These are phyloP conservation scores for Tothia fuscella DNA, from an alignment of 2,329 filamentous ascomycete species.

Conservation along the genomic window DNA sequence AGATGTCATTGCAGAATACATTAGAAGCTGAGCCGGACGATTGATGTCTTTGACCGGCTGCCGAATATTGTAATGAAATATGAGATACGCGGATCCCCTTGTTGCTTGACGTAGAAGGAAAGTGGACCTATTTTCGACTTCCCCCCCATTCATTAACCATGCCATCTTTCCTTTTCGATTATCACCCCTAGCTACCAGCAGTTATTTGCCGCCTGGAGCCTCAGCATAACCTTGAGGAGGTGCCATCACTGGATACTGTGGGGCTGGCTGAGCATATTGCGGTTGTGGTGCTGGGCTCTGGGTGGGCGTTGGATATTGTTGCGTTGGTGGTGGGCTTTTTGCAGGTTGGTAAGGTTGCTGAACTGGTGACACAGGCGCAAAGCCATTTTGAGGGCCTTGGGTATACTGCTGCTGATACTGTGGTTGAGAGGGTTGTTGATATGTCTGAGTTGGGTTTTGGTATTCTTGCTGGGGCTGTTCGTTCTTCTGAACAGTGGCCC, in stretches of 20 bases:
- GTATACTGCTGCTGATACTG: neutral
- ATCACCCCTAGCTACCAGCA: no score
- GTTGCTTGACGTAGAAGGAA: no score
- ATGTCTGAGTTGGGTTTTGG: neutral
- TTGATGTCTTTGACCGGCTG: no score
- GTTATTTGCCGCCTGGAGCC: no score
- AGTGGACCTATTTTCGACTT: no score
- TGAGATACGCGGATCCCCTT: no score
- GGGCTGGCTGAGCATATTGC: neutral
- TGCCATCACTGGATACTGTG: slow-evolving; percentile 1
- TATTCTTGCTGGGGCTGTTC: neutral
- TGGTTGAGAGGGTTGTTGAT: slow-evolving; percentile 2
- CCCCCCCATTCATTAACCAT: no score
- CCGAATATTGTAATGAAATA: no score
- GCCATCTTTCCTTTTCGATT: no score
- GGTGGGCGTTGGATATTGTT: slow-evolving; percentile 3
- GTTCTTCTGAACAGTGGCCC: slow-evolving; percentile 10
- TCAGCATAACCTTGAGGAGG: slow-evolving; percentile 4
- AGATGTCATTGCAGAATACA: no score
- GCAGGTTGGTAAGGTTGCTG: slow-evolving; percentile 7
- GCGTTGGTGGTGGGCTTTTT: slow-evolving; percentile 5
- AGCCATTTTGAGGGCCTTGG: neutral
- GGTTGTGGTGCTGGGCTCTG: slow-evolving; percentile 2
- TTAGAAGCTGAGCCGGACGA: no score
- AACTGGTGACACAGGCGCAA: neutral